Evolutionary conservation across 2,329 filamentous ascomycete genomes (phyloP), one percentile per base, ranked within the genome.

Genomic region (Neonectria faginata): DNA sequence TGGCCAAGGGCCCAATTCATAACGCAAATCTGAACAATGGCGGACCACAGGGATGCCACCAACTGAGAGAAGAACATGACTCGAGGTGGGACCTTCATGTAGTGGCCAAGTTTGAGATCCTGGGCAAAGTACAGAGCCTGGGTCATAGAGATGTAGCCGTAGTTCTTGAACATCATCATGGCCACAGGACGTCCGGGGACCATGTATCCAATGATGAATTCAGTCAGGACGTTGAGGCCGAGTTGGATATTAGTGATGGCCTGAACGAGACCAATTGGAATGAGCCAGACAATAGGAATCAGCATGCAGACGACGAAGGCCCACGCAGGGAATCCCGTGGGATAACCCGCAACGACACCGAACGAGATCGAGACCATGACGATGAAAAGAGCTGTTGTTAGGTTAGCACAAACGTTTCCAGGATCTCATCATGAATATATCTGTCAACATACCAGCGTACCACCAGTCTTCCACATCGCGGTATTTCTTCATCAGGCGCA

Each of bases 131-230:
- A 88, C 54, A 91, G 80, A 0, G 87, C 89, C 75, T 91, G 88
- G 16, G 82, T 82, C 87, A 91, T 90, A 78, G 84, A 88, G 60
- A 91, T 86, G 74, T 91, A 91, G 55, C 89, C 88, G 71, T 90
- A 92, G 66, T 89, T 91, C 78, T 92, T 92, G 81, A 92, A 92
- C 80, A 92, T 85, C 90, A 93, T 93, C 85, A 92, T 89, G 52
- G 89, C 89, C 65, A 92, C 82, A 2, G 91, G 90, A 3, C 85
- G 84, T 27, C 91, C 91, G 0, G 90, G 90, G 54, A 91, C 85
- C 83, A 92, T 90, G 77, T 92, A 92, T 6, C 91, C 91, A 65
- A 91, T 85, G 64, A 93, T 85, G 71, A 90, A 91, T 74, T 92
- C 90, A n/a, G 89, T 91, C 63, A 92, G 78, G 18, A 93, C 89